Conservation (phyloP, 768 basidiomycete species). For the Ephemerocybe angulata region DNA sequence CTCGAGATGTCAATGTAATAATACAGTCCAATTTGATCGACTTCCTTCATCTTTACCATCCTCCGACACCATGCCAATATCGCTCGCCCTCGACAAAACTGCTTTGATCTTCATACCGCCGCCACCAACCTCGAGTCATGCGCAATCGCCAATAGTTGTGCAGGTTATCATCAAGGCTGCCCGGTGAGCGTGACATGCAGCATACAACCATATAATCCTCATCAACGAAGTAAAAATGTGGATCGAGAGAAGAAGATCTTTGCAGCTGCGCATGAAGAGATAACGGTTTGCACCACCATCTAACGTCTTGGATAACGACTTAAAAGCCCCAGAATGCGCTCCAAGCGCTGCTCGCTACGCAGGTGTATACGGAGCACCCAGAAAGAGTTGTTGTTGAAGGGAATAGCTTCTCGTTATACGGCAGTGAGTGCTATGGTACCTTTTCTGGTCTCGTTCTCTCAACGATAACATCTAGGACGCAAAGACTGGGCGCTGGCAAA, state of each 20-base stretch:
- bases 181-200: constrained; percentile 15
- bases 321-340: constrained; percentile 26
- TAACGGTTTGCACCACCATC: constrained; percentile 27
- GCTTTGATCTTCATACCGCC: constrained; percentile 32
- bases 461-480: not conserved
- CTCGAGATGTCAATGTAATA: not conserved
- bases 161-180: constrained; percentile 32
- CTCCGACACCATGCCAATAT: constrained; percentile 19
- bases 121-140: not conserved
- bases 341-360: constrained; percentile 27
- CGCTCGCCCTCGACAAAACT: constrained; percentile 29
- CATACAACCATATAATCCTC: not conserved
- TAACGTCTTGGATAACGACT: not conserved
- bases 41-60: constrained; percentile 3
- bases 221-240: constrained; percentile 9
- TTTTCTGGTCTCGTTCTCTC: not conserved
- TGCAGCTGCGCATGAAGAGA: constrained; percentile 30
- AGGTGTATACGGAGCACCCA: constrained; percentile 28
- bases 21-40: not conserved
- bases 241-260: constrained; percentile 26
- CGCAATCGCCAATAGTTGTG: constrained; percentile 15
- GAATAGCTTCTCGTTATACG: not conserved
- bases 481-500: constrained; percentile 4
- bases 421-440: not conserved
- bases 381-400: constrained; percentile 26